These are phyloP conservation scores for Logfia minima DNA, from an alignment of 129 eudicot genomes.

Conservation along the genomic window DNA sequence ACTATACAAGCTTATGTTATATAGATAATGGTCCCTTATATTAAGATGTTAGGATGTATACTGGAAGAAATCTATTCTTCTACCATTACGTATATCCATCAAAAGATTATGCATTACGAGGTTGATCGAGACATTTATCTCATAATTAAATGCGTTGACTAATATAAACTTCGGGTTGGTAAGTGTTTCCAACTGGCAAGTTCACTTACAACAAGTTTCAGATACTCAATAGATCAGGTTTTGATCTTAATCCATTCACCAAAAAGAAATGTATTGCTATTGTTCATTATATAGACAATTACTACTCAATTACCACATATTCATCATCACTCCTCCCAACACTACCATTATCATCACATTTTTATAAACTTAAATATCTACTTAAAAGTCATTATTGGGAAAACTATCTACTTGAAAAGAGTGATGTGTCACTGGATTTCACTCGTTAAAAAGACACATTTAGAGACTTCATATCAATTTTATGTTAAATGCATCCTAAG, in stretches of 20 bases:
- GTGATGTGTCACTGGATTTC: not conserved
- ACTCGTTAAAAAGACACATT: too few relatives aligned
- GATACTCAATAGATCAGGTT: conserved; percentile 19
- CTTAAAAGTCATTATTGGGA: not conserved
- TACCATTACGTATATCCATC: conserved; percentile 14
- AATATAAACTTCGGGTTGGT: conserved; percentile 6
- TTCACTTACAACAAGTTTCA: not conserved
- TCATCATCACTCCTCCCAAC: conserved; percentile 15
- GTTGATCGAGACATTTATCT: not conserved
- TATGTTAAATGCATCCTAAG: not conserved
- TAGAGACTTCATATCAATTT: not conserved
- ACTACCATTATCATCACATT: conserved; percentile 11
- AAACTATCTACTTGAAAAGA: conserved; percentile 13
- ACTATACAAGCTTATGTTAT: not conserved
- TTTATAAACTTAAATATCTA: not conserved
- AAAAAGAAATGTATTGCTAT: conserved; percentile 5
- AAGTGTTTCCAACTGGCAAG: conserved; percentile 10
- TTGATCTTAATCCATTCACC: conserved; percentile 4
- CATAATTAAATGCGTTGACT: not conserved
- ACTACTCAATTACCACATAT: conserved; percentile 4
- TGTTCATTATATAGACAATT: conserved; percentile 14
- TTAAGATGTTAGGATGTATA: conserved; percentile 18
- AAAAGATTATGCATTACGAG: conserved; percentile 25
- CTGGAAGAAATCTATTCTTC: not conserved
- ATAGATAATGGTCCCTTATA: conserved; percentile 5